A percentile compares a stretch with the other conserved stretches of the same genome.
Conservation (phyloP, 1,284 basidiomycete genomes). For the Ceratobasidium sp. region DNA sequence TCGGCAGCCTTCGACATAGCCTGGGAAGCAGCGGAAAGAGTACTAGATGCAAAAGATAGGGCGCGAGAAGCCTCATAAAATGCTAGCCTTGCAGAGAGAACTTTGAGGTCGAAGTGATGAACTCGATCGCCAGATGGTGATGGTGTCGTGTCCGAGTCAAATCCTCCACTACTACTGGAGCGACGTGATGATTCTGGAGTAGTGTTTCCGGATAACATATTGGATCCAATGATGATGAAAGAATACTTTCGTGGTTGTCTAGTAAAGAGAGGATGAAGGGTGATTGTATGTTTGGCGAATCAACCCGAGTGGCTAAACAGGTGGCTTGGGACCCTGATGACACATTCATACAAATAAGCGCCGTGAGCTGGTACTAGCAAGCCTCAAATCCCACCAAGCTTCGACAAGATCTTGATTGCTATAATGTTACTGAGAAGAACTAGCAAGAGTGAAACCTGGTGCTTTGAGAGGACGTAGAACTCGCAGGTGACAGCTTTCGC, state of each 20-base stretch:
- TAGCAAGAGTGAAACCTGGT: too few relatives aligned
- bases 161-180: neutral
- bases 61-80: conserved; percentile 9
- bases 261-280: too few relatives aligned
- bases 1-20: conserved; percentile 25
- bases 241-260: neutral
- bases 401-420: too few relatives aligned
- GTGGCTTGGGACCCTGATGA: too few relatives aligned
- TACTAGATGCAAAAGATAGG: neutral
- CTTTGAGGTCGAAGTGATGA: neutral
- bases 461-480: too few relatives aligned
- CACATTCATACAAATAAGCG: too few relatives aligned
- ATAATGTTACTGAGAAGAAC: too few relatives aligned
- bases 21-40: conserved; percentile 10
- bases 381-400: too few relatives aligned
- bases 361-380: too few relatives aligned
- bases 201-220: neutral
- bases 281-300: too few relatives aligned
- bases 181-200: neutral
- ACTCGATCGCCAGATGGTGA: conserved; percentile 21
- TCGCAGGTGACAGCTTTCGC: too few relatives aligned
- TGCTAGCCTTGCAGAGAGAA: neutral
- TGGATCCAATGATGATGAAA: neutral
- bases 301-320: too few relatives aligned
- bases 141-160: conserved; percentile 28